Evolutionary conservation across 257 asterid species (phyloP).

Genomic region (Dorcoceras hygrometricum): DNA sequence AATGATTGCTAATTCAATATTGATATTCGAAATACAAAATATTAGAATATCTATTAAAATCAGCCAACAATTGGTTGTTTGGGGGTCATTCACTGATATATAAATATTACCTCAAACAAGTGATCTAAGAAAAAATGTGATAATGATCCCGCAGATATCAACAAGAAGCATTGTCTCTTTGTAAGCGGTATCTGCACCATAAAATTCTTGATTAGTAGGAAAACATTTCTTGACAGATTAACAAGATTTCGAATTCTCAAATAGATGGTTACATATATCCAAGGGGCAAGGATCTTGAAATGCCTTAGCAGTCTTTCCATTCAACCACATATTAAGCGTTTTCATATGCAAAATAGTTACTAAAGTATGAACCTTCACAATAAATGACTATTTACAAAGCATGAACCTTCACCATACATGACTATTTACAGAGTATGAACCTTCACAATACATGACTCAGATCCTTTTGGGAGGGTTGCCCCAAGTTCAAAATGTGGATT

Average conservation of each 20-base stretch:
- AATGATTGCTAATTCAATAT: too few species aligned
- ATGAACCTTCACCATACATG: too few species aligned
- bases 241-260: not conserved
- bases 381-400: too few species aligned
- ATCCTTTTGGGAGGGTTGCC: too few species aligned
- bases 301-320: not conserved
- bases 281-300: too few species aligned
- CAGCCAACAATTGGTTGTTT: not conserved
- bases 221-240: not conserved
- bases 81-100: not conserved
- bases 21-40: too few species aligned
- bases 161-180: constrained; percentile 61
- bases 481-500: too few species aligned
- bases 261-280: too few species aligned
- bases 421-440: too few species aligned
- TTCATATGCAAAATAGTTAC: not conserved
- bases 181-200: constrained; percentile 60
- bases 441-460: too few species aligned
- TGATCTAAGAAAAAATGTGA: constrained; percentile 92
- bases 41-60: not conserved
- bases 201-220: constrained; percentile 18
- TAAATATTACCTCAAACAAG: constrained; percentile 75
- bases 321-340: not conserved
- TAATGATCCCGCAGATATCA: constrained; percentile 81
- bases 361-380: not conserved